Evolutionary conservation across 768 basidiomycete genomes (phyloP).

Genomic region (Hericium coralloides): DNA sequence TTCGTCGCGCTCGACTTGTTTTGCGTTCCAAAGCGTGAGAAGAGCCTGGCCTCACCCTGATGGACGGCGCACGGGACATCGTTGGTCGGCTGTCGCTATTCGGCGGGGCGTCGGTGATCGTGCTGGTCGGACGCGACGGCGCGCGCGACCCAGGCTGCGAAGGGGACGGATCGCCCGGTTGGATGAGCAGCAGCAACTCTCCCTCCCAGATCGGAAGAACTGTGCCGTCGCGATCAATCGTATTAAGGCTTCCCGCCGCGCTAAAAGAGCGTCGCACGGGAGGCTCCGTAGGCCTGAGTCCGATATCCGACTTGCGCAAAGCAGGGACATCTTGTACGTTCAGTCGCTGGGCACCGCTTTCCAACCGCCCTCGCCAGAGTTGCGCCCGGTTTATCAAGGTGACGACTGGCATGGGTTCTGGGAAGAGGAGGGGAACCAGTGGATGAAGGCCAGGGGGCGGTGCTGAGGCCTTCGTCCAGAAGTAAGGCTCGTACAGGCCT

Average conservation of each 20-base stretch:
- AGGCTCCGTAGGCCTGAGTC: conserved; percentile 30
- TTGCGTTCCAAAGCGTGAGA: conserved; percentile 70
- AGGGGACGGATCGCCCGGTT: conserved; percentile 36
- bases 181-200: conserved; percentile 64
- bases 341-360: conserved; percentile 42
- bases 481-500: conserved; percentile 69
- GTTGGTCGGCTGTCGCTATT: conserved; percentile 24
- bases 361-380: conserved; percentile 57
- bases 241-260: conserved; percentile 12
- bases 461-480: conserved; percentile 46
- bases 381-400: conserved; percentile 60
- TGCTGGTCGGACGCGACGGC: conserved; percentile 37
- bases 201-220: conserved; percentile 68
- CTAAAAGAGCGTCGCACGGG: conserved; percentile 25
- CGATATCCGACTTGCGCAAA: conserved; percentile 42
- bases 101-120: conserved; percentile 14
- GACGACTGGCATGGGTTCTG: conserved; percentile 61
- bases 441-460: conserved; percentile 24
- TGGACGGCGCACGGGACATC: conserved; percentile 57
- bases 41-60: conserved; percentile 66
- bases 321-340: conserved; percentile 51
- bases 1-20: conserved; percentile 62
- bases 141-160: conserved; percentile 62
- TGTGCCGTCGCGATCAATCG: conserved; percentile 48
- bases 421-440: conserved; percentile 62